Conservation (phyloP, 2,329 filamentous ascomycete species). For the Zelopaecilomyces penicillatus region DNA sequence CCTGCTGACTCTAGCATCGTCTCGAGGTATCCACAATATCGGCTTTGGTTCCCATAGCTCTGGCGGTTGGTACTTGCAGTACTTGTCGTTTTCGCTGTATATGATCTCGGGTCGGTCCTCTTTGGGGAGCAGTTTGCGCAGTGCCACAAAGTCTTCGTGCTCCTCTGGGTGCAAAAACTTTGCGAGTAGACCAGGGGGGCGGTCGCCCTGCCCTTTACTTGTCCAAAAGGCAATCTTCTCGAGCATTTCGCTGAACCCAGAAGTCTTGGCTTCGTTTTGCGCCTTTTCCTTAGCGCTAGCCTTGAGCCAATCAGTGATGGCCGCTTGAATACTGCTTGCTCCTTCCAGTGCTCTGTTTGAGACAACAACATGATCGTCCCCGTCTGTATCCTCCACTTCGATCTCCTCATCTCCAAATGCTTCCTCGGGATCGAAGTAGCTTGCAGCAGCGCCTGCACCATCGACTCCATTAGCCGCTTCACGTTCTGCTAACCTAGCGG, state of each 20-base stretch:
- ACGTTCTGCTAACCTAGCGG: constrained; percentile 16
- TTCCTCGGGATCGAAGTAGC: constrained; percentile 27
- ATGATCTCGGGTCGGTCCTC: constrained; percentile 34
- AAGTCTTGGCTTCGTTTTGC: constrained; percentile 15
- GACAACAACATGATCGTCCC: constrained; percentile 18
- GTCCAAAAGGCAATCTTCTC: constrained; percentile 19
- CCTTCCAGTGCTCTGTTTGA: constrained; percentile 29
- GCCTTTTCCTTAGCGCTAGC: constrained; percentile 29
- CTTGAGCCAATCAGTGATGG: constrained; percentile 26
- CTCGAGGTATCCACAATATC: constrained; percentile 77
- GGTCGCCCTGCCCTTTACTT: constrained; percentile 17
- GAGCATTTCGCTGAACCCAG: constrained; percentile 20
- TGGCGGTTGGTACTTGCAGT: constrained; percentile 62
- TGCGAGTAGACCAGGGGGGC: constrained; percentile 43
- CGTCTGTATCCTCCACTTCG: constrained; percentile 16
- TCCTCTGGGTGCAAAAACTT: constrained; percentile 73
- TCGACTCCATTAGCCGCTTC: constrained; percentile 15
- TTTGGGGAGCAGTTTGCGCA: constrained; percentile 61
- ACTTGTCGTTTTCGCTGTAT: constrained; percentile 46
- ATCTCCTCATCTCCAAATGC: constrained; percentile 26
- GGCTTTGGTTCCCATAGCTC: constrained; percentile 51
- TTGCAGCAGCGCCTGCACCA: constrained; percentile 20
- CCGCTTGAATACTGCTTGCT: constrained; percentile 23
- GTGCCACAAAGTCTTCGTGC: constrained; percentile 61
- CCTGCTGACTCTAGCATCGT: constrained; percentile 62